A percentile compares a stretch with the other conserved stretches of the same genome.
Conservation (phyloP, 2,329 filamentous ascomycete genomes). For the Dendryphion nanum region DNA sequence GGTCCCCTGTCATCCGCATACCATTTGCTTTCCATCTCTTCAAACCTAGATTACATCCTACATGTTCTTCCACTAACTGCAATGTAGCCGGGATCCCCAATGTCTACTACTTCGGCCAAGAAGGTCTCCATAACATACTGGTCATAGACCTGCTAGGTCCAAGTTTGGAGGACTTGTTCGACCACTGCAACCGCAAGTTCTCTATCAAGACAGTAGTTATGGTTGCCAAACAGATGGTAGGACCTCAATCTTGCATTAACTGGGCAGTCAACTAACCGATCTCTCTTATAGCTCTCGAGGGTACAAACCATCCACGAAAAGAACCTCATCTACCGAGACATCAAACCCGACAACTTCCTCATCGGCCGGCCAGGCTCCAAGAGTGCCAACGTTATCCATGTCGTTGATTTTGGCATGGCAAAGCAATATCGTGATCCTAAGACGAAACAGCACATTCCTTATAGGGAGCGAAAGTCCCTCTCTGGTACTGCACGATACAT, state of each 20-base stretch:
- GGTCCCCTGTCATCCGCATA: no score
- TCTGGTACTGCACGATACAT: constrained; percentile 97
- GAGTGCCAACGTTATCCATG: constrained; percentile 95
- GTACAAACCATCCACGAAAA: constrained; percentile 97
- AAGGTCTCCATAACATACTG: constrained; percentile 97
- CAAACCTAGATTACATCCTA: no score
- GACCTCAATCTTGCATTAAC: constrained; percentile 19
- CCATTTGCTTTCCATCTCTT: no score
- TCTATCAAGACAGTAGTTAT: constrained; percentile 97
- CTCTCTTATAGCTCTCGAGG: constrained; percentile 66
- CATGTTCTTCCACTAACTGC: no score
- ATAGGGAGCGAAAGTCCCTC: constrained; percentile 92
- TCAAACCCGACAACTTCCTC: constrained; percentile 99
- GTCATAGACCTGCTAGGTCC: constrained; percentile 96
- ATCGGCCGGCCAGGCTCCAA: constrained; percentile 91
- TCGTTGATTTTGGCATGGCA: constrained; percentile 99
- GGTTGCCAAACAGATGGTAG: constrained; percentile 97
- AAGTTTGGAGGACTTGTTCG: constrained; percentile 93
- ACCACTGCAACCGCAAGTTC: constrained; percentile 94
- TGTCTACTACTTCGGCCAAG: constrained; percentile 99
- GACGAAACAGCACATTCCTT: constrained; percentile 98
- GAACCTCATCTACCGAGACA: constrained; percentile 98
- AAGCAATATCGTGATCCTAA: constrained; percentile 99
- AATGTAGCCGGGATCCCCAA: constrained; percentile 88
- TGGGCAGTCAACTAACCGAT: not conserved